Evolutionary conservation across 176 grass and related monocot species (phyloP).

Genomic region (Metroxylon sagu): DNA sequence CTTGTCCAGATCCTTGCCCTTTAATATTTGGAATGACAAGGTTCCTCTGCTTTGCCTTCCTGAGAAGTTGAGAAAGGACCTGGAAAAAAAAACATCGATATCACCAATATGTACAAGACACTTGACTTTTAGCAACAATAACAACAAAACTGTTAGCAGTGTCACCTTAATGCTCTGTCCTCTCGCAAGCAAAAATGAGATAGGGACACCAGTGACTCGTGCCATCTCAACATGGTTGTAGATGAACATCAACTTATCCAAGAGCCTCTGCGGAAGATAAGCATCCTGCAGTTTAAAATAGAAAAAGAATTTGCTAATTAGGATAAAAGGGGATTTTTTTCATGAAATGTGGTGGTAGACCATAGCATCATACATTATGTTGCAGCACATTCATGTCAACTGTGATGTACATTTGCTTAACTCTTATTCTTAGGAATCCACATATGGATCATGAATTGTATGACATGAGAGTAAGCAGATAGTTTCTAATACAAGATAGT

Average conservation of each 20-base stretch:
- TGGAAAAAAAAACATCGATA: slow-evolving; percentile 4
- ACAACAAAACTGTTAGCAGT: neutral
- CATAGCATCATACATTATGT: too few species aligned
- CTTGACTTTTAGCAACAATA: neutral
- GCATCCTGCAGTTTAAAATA: slow-evolving; percentile 58
- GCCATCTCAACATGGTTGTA: slow-evolving; percentile 99
- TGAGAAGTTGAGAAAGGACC: slow-evolving; percentile 93
- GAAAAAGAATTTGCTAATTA: slow-evolving; percentile 15
- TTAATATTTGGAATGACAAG: slow-evolving; percentile 98
- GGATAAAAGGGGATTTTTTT: neutral
- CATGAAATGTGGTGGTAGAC: too few species aligned
- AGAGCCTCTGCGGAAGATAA: slow-evolving; percentile 87
- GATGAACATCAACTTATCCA: slow-evolving; percentile 98
- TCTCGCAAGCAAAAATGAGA: slow-evolving; percentile 90
- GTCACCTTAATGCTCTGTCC: slow-evolving; percentile 96
- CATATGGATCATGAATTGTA: too few species aligned
- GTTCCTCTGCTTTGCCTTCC: slow-evolving; percentile 90
- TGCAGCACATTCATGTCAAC: too few species aligned
- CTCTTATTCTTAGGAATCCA: too few species aligned
- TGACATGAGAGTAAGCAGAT: too few species aligned
- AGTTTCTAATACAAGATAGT: too few species aligned
- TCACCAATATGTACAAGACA: neutral
- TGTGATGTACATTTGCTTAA: too few species aligned
- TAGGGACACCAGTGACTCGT: slow-evolving; percentile 92
- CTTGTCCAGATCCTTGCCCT: slow-evolving; percentile 76